Base-by-base conservation (phyloP, 2,329 filamentous ascomycete species). In the Ophioceras dolichostomum region DNA sequence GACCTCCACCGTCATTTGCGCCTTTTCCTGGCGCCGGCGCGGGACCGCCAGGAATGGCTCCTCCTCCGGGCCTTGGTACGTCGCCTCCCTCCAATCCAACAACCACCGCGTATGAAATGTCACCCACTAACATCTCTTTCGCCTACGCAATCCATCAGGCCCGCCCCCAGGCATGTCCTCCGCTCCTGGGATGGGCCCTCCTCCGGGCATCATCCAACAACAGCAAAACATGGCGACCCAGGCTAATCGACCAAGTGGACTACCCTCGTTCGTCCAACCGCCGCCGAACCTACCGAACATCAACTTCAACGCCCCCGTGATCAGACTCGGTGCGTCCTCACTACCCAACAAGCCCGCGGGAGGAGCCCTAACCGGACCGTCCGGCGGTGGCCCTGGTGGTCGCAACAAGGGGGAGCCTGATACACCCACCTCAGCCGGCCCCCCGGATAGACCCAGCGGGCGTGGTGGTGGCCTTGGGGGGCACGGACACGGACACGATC, bases 221-320 rank as follows among this genome's bases (percentile, higher is more conserved):
- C 81, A 82, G 66, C 35, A 20, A 14, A 19, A 34, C 17, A 37
- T 31, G 20, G 68, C 76, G 53, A 71, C 79, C 50, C 82, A 84
- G 65, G 73, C 83, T 64, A 83, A 79, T 64, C 79, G 83, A 67
- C 83, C 83, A 56, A 83, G 74, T 58, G 79, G 76, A 52, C 78
- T 94, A 45, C 86, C 85, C 43, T 67, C 79, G 41, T 85, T 78
- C 59, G 95, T 94, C 61, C 84, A 93, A 65, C 77, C 86, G 34
- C 88, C 89, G 9, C 68, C 83, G 36, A 94, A 91, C 55, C 84
- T 95, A 72, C 87, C 89, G 36, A 93, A 94, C 57, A 94, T 98
- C 67, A 95, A 98, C 65, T 94, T 96, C 67, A 94, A 84, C 52
- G 91, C 91, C 26, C 88, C 89, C 39, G 87, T 96, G 42, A 96